phyloP scores from a whole-genome alignment of 2,329 filamentous ascomycete genomes.

The Beauveria australis region DNA sequence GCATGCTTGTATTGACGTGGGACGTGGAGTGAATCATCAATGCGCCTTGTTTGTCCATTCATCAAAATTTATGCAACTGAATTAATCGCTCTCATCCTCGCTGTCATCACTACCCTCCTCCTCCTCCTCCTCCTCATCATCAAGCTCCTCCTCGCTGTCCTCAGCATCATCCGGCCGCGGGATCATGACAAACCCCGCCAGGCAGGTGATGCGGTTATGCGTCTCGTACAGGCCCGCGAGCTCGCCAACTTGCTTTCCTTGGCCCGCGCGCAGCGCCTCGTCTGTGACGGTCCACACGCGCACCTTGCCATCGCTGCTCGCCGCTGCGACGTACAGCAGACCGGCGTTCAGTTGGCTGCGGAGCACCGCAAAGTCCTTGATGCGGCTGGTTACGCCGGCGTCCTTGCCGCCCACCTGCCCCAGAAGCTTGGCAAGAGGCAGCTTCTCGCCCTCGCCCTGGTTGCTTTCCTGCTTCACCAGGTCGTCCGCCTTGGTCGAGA shows the following conservation, averaged over 20 bases:
- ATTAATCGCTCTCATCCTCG: slow-evolving; percentile 22
- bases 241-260: slow-evolving; percentile 42
- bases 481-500: slow-evolving; percentile 54
- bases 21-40: neutral
- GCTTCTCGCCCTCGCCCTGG: slow-evolving; percentile 28
- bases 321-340: slow-evolving; percentile 56
- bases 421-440: slow-evolving; percentile 56
- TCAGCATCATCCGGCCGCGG: slow-evolving; percentile 53
- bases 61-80: neutral
- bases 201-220: slow-evolving; percentile 79
- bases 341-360: slow-evolving; percentile 29
- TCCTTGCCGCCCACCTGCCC: slow-evolving; percentile 72
- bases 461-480: slow-evolving; percentile 25
- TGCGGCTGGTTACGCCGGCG: slow-evolving; percentile 57
- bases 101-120: slow-evolving; percentile 29
- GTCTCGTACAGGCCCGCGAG: slow-evolving; percentile 76
- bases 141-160: slow-evolving; percentile 46
- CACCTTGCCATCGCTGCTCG: slow-evolving; percentile 78
- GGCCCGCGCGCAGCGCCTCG: slow-evolving; percentile 30
- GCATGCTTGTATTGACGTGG: no score
- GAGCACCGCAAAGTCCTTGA: slow-evolving; percentile 82
- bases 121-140: slow-evolving; percentile 28
- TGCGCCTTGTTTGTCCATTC: neutral
- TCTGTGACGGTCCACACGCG: slow-evolving; percentile 60
- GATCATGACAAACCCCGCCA: slow-evolving; percentile 81